phyloP scores from a whole-genome alignment of 768 basidiomycete species.

The Scleroderma citrinum region DNA sequence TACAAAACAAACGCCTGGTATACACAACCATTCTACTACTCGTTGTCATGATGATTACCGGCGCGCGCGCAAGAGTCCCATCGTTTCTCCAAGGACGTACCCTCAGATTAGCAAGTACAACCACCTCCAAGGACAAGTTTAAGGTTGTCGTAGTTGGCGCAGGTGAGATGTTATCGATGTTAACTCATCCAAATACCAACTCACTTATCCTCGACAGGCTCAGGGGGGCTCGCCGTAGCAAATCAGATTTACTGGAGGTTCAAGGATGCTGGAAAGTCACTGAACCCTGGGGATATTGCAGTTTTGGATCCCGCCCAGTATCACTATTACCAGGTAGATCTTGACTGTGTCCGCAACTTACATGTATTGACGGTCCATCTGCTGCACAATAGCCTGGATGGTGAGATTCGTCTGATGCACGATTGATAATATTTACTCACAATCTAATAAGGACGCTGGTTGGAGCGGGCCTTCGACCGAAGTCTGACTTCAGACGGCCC shows the following conservation, averaged over 20 bases:
- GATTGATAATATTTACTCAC: not conserved
- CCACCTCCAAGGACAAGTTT: conserved; percentile 46
- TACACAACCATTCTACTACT: conserved; percentile 7
- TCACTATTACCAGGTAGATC: conserved; percentile 77
- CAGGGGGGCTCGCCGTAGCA: conserved; percentile 76
- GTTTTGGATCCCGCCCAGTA: conserved; percentile 77
- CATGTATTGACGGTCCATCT: not conserved
- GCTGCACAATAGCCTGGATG: conserved; percentile 72
- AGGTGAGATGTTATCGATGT: conserved; percentile 41
- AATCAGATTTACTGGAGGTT: conserved; percentile 86
- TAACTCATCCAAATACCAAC: not conserved
- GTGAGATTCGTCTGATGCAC: conserved; percentile 36
- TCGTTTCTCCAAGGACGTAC: conserved; percentile 3
- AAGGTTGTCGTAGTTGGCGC: conserved; percentile 86
- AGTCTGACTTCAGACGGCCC: conserved; percentile 60
- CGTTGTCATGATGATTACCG: conserved; percentile 7
- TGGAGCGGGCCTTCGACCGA: conserved; percentile 76
- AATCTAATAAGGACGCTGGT: conserved; percentile 72
- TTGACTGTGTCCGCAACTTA: not conserved
- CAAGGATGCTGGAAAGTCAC: conserved; percentile 55
- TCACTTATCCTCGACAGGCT: conserved; percentile 43
- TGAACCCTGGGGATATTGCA: conserved; percentile 74
- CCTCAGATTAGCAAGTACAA: conserved; percentile 12
- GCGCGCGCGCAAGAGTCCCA: conserved; percentile 4
- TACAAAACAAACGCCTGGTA: not conserved